These are phyloP conservation scores for Xylaria polymorpha DNA, from an alignment of 2,329 filamentous ascomycete genomes.

Conservation along the genomic window DNA sequence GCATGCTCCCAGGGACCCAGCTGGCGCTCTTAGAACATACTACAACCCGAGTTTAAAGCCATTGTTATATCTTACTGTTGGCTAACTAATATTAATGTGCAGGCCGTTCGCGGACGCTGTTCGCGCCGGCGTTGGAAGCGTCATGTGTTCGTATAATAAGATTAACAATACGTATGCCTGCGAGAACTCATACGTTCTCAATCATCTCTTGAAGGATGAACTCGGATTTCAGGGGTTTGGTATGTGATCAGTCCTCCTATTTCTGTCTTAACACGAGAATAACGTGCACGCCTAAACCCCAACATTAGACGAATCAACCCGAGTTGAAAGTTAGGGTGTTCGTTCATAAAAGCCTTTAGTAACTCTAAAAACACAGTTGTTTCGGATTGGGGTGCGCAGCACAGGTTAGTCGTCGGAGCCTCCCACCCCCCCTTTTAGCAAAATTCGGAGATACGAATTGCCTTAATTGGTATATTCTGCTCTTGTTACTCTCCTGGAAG, in stretches of 20 bases:
- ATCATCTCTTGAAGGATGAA: slow-evolving; percentile 80
- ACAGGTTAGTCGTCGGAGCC: slow-evolving; percentile 49
- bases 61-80: background rate
- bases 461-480: too few species aligned
- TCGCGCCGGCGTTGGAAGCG: slow-evolving; percentile 70
- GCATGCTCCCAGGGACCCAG: too few species aligned
- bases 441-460: too few species aligned
- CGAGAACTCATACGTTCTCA: slow-evolving; percentile 80
- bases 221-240: slow-evolving; percentile 84
- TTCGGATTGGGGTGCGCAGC: slow-evolving; percentile 81
- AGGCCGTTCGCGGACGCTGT: slow-evolving; percentile 79
- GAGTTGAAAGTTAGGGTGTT: background rate
- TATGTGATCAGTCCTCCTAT: slow-evolving; percentile 44
- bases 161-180: slow-evolving; percentile 83
- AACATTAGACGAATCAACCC: too few species aligned
- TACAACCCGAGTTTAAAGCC: too few species aligned
- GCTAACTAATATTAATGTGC: slow-evolving; percentile 10
- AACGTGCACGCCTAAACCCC: background rate
- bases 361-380: slow-evolving; percentile 51
- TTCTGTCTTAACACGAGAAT: background rate
- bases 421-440: too few species aligned
- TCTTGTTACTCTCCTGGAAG: too few species aligned
- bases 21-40: background rate
- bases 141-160: slow-evolving; percentile 79
- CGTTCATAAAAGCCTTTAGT: background rate